Percentiles rank a stretch among this genome's conserved stretches.
Conservation (phyloP, 768 basidiomycete species). For the Phanerodontia chrysosporium region DNA sequence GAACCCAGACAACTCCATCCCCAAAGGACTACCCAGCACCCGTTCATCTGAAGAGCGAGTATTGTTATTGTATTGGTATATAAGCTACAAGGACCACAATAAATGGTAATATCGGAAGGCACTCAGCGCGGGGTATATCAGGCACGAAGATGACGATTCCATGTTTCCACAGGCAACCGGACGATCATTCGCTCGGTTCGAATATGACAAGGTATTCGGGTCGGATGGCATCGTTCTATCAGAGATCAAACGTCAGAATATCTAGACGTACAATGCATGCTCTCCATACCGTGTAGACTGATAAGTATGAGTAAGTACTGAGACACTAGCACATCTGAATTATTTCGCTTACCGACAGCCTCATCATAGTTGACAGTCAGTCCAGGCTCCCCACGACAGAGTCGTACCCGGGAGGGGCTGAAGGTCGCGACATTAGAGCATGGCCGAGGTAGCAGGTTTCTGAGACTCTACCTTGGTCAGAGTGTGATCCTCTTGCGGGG, state of each 20-base stretch:
- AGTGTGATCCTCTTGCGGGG: slow-evolving; percentile 4
- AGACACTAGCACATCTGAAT: too few relatives aligned
- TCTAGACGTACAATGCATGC: too few relatives aligned
- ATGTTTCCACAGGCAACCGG: background rate
- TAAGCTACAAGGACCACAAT: too few relatives aligned
- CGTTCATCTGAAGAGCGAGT: too few relatives aligned
- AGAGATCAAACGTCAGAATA: background rate
- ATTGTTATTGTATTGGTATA: too few relatives aligned
- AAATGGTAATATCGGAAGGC: too few relatives aligned
- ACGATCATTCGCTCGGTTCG: background rate
- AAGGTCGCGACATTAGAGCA: background rate
- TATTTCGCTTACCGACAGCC: slow-evolving; percentile 22
- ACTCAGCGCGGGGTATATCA: too few relatives aligned
- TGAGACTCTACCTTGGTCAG: slow-evolving; percentile 16
- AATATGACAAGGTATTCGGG: slow-evolving; percentile 18
- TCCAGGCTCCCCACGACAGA: slow-evolving; percentile 24
- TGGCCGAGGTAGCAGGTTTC: background rate
- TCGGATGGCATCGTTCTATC: slow-evolving; percentile 23
- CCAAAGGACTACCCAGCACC: too few relatives aligned
- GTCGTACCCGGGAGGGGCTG: slow-evolving; percentile 23
- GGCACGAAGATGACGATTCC: too few relatives aligned
- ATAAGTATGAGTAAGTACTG: slow-evolving; percentile 1
- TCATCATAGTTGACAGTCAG: slow-evolving; percentile 25
- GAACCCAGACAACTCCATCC: too few relatives aligned
- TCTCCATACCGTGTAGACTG: background rate